A percentile compares a stretch with the other conserved stretches of the same genome.
Conservation (phyloP, 1,284 basidiomycete species). For the Marasmius fiardii region DNA sequence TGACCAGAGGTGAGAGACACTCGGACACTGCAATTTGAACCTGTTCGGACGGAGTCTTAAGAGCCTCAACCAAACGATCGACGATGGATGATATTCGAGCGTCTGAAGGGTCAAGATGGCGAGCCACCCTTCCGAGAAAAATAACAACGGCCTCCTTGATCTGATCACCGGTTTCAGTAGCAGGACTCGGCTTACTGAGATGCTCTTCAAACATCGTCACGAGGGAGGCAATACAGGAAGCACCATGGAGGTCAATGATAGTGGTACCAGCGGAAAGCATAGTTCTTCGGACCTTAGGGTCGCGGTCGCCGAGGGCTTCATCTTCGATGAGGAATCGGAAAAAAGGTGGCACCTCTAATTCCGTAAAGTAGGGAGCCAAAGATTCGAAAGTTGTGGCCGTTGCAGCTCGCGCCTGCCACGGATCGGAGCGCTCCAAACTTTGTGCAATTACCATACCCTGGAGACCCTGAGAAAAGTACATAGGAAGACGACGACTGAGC, state of each 20-base stretch:
- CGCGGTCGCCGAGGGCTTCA: constrained; percentile 87
- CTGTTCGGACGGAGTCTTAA: constrained; percentile 94
- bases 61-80: constrained; percentile 85
- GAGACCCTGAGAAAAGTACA: constrained; percentile 3
- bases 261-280: constrained; percentile 87
- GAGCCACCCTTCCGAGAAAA: constrained; percentile 89
- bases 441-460: constrained; percentile 93
- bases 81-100: constrained; percentile 81
- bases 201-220: constrained; percentile 86
- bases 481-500: constrained; percentile 3
- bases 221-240: constrained; percentile 68
- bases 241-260: constrained; percentile 85
- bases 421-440: constrained; percentile 89
- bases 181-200: constrained; percentile 59
- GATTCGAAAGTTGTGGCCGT: constrained; percentile 71
- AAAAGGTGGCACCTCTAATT: constrained; percentile 71
- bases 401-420: constrained; percentile 85
- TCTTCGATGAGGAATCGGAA: constrained; percentile 87
- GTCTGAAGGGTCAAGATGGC: constrained; percentile 82
- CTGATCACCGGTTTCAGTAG: constrained; percentile 76
- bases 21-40: constrained; percentile 98
- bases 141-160: constrained; percentile 96
- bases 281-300: constrained; percentile 76
- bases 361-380: constrained; percentile 67
- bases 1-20: constrained; percentile 86